Conservation (phyloP, 768 basidiomycete species). For the Steccherinum ochraceum region DNA sequence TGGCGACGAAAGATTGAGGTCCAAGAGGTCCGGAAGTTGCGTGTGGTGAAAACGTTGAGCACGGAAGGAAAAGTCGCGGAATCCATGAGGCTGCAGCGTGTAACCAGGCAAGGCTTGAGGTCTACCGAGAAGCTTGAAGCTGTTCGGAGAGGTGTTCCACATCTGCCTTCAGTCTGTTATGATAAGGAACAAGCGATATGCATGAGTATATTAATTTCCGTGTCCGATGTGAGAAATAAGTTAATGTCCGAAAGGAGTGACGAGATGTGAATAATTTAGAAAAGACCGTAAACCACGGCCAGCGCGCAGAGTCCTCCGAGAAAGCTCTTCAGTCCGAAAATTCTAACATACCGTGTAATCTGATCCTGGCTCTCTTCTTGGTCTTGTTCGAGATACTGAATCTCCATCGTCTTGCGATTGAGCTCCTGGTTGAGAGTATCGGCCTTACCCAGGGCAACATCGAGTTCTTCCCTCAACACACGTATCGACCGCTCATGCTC, state of each 20-base stretch:
- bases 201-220: conserved; percentile 15
- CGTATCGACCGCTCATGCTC: conserved; percentile 56
- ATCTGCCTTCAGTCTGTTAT: conserved; percentile 62
- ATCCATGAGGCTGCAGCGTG: conserved; percentile 28
- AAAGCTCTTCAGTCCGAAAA: conserved; percentile 54
- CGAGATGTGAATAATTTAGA: conserved; percentile 30
- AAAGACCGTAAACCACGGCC: conserved; percentile 45
- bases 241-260: conserved; percentile 8
- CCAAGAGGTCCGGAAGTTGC: background rate
- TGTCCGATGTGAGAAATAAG: conserved; percentile 11
- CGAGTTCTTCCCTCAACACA: conserved; percentile 50
- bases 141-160: conserved; percentile 42
- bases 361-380: conserved; percentile 72
- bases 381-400: conserved; percentile 71
- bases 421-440: conserved; percentile 56
- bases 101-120: conserved; percentile 4
- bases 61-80: conserved; percentile 13
- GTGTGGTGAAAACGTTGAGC: background rate
- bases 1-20: too few relatives aligned
- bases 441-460: conserved; percentile 40
- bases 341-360: conserved; percentile 70
- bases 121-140: conserved; percentile 23
- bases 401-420: conserved; percentile 72
- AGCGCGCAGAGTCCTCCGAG: conserved; percentile 44
- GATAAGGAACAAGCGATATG: conserved; percentile 7